phyloP scores from a whole-genome alignment of 345 rosid species.

The Eucalyptus marginata region DNA sequence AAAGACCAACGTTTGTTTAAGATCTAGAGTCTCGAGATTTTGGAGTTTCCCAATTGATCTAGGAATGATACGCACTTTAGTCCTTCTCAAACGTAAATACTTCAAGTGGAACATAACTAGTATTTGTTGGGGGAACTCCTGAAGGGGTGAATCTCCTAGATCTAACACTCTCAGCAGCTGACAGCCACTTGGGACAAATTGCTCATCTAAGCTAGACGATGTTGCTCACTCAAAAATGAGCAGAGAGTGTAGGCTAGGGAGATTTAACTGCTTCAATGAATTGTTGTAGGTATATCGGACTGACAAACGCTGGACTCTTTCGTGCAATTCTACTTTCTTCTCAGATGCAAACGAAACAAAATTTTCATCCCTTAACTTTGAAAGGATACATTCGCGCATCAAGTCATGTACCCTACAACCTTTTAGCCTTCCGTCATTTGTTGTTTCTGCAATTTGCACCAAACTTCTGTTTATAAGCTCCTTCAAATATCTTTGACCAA shows the following conservation, averaged over 20 bases:
- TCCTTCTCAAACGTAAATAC: neutral
- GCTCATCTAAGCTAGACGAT: neutral
- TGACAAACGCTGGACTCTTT: neutral
- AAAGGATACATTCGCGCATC: no score
- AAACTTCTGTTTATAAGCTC: no score
- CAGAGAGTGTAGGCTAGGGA: neutral
- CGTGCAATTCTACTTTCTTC: neutral
- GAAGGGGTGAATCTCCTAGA: neutral
- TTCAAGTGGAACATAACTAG: neutral
- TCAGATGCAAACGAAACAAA: no score
- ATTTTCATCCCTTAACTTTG: no score
- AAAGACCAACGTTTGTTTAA: neutral
- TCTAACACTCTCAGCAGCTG: neutral
- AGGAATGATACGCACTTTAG: neutral
- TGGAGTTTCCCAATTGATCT: no score
- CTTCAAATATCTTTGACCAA: accelerated
- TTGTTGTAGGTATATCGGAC: neutral
- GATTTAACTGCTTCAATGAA: accelerated
- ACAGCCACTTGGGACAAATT: neutral
- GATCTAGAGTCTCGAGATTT: accelerated
- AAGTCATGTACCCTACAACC: no score
- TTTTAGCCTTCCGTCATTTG: accelerated
- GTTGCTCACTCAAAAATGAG: neutral
- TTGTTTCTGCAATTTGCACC: no score
- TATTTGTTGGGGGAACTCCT: neutral